phyloP scores from a whole-genome alignment of 2,329 filamentous ascomycete genomes.

The Cordyceps fumosorosea region DNA sequence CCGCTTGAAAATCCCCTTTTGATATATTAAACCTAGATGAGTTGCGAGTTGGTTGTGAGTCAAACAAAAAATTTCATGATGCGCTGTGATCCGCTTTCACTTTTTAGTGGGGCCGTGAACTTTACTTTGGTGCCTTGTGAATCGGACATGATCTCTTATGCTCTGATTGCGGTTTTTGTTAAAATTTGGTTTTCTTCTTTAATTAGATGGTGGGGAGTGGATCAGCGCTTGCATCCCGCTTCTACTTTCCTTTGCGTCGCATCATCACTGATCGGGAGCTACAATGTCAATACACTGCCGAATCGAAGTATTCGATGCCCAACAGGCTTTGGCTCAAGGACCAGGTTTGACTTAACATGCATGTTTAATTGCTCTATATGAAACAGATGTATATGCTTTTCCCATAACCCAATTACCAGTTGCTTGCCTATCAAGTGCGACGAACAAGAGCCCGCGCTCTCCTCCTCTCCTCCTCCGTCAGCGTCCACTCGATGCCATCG shows the following conservation, averaged over 20 bases:
- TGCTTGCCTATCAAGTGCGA: not conserved
- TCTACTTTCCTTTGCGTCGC: not conserved
- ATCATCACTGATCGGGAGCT: not conserved
- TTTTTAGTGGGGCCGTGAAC: constrained; percentile 10
- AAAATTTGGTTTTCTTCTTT: not conserved
- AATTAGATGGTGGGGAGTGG: not conserved
- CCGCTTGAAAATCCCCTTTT: not conserved
- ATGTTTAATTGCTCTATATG: not conserved
- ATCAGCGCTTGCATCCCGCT: not conserved
- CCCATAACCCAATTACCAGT: not conserved
- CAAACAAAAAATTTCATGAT: constrained; percentile 12
- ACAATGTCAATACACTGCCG: not conserved
- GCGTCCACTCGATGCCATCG: constrained; percentile 63
- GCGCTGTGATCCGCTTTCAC: not conserved
- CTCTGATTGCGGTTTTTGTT: not conserved
- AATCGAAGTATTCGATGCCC: not conserved
- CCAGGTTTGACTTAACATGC: not conserved
- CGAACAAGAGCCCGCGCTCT: constrained; percentile 63
- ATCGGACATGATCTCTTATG: not conserved
- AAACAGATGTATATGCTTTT: not conserved
- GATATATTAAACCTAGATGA: not conserved
- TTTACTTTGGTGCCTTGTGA: too few species aligned
- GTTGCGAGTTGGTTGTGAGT: not conserved
- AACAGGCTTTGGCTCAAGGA: not conserved
- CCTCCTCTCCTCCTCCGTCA: constrained; percentile 66